These are phyloP conservation scores for Liriodendron chinense DNA, from an alignment of 164 flowering plant genomes.

Conservation along the genomic window DNA sequence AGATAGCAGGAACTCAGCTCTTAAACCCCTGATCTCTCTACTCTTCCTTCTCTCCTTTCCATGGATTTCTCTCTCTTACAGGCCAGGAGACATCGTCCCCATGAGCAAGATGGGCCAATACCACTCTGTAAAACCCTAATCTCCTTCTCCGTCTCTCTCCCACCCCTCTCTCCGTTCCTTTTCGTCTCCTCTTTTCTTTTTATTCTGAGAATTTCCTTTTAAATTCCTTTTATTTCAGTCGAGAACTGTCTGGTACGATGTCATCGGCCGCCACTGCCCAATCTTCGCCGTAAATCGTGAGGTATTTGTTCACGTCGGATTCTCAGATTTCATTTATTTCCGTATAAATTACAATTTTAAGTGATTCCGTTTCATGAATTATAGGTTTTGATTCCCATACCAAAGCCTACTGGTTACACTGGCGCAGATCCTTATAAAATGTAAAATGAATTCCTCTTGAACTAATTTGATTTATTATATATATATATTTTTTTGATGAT, in stretches of 20 bases:
- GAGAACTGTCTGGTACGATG: slow-evolving; percentile 86
- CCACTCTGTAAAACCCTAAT: slow-evolving; percentile 57
- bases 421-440: slow-evolving; percentile 93
- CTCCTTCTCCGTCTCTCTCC: neutral
- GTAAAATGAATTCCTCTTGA: slow-evolving; percentile 33
- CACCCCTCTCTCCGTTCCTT: neutral
- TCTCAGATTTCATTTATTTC: neutral
- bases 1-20: neutral
- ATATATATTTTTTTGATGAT: too few relatives aligned
- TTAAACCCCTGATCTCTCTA: neutral
- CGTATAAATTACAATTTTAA: neutral
- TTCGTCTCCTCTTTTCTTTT: neutral
- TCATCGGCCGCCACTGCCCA: slow-evolving; percentile 91
- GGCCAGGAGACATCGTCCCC: slow-evolving; percentile 92
- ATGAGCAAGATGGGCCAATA: slow-evolving; percentile 95
- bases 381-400: slow-evolving; percentile 80
- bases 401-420: slow-evolving; percentile 84
- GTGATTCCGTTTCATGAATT: neutral
- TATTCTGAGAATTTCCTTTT: neutral
- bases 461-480: neutral
- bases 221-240: slow-evolving; percentile 38
- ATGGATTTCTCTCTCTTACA: slow-evolving; percentile 46
- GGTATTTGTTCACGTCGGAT: slow-evolving; percentile 37
- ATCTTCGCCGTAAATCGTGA: slow-evolving; percentile 93
- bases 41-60: slow-evolving; percentile 17